phyloP scores from a whole-genome alignment of 2,329 filamentous ascomycete genomes.

The Ramichloridium luteum region DNA sequence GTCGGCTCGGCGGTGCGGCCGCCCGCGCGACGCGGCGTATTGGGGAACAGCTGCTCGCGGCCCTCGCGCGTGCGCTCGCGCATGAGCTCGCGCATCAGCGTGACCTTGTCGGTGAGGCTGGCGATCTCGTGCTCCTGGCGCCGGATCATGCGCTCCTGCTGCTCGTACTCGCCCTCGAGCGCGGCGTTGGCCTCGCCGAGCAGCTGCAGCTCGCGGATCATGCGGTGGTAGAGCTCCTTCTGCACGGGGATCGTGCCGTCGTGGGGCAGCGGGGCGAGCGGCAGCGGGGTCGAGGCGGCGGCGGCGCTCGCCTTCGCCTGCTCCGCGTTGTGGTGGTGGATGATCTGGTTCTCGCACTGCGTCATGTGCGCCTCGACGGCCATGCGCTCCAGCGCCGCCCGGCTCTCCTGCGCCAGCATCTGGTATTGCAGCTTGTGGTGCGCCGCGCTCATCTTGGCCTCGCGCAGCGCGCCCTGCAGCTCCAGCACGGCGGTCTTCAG shows the following conservation, averaged over 20 bases:
- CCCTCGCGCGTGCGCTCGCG: constrained; percentile 52
- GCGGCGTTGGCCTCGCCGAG: constrained; percentile 53
- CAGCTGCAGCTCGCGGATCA: constrained; percentile 44
- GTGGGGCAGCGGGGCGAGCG: constrained; percentile 37
- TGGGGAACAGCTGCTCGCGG: constrained; percentile 73
- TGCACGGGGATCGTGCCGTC: constrained; percentile 27
- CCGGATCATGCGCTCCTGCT: constrained; percentile 66
- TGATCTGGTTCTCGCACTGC: constrained; percentile 73
- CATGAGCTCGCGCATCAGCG: constrained; percentile 68
- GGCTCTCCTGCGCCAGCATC: constrained; percentile 69
- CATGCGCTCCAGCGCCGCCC: constrained; percentile 73
- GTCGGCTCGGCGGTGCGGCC: constrained; percentile 56
- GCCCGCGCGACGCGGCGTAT: too few species aligned
- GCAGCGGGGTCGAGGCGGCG: constrained; percentile 33
- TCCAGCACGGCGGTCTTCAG: constrained; percentile 42
- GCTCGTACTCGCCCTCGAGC: constrained; percentile 52
- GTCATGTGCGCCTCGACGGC: constrained; percentile 86
- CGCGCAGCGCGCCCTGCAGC: constrained; percentile 43
- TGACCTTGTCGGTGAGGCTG: constrained; percentile 60
- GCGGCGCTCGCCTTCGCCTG: constrained; percentile 41
- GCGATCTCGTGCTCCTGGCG: constrained; percentile 64
- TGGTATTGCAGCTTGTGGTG: constrained; percentile 87
- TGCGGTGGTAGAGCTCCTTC: constrained; percentile 44
- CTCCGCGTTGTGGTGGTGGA: constrained; percentile 62
- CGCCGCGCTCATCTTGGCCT: constrained; percentile 69